Evolutionary conservation across 257 asterid species (phyloP).

Genomic region (Ligustrum vulgare): DNA sequence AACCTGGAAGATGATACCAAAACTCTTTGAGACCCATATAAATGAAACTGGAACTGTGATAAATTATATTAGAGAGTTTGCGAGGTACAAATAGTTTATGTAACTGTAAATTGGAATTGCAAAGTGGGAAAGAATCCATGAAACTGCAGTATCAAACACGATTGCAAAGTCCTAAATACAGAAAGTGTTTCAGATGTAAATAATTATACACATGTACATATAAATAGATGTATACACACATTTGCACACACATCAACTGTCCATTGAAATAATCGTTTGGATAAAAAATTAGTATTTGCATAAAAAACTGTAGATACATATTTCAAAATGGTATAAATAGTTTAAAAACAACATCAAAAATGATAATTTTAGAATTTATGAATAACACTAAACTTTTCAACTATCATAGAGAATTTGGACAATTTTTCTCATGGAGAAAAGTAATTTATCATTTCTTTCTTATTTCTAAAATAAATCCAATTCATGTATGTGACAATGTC

Average conservation of each 20-base stretch:
- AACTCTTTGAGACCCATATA: slow-evolving; percentile 21
- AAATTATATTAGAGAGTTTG: not conserved
- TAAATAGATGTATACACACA: not conserved
- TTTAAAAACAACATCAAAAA: not conserved
- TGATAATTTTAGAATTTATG: not conserved
- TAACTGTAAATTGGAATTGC: not conserved
- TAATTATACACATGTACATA: not conserved
- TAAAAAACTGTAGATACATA: not conserved
- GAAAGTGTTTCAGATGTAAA: not conserved
- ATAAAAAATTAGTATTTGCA: not conserved
- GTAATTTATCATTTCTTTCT: not conserved
- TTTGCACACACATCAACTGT: not conserved
- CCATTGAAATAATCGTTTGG: not conserved
- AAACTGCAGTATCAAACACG: not conserved
- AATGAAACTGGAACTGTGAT: not conserved
- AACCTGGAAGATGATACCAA: slow-evolving; percentile 53
- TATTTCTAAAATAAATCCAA: no score
- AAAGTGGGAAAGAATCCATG: not conserved
- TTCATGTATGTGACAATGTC: no score
- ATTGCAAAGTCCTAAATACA: not conserved
- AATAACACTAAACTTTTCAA: not conserved
- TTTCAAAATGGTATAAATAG: not conserved
- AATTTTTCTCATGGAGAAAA: not conserved
- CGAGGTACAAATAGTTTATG: not conserved
- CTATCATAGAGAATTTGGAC: not conserved